phyloP scores from a whole-genome alignment of 139 green algal species.

The Gonium pectorale region DNA sequence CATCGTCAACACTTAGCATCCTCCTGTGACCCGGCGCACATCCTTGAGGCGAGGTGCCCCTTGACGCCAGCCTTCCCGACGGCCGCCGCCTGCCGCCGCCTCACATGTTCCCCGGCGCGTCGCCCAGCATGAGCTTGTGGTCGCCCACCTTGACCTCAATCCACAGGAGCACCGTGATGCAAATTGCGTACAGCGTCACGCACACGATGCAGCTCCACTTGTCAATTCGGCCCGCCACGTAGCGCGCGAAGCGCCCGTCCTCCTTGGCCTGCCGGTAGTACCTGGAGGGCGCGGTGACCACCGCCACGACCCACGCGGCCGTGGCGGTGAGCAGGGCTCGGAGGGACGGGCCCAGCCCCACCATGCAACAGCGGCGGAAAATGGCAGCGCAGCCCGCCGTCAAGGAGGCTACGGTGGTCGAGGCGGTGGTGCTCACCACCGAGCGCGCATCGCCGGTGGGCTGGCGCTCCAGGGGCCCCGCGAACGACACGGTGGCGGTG shows the following conservation, averaged over 20 bases:
- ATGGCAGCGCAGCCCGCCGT: neutral
- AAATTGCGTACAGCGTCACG: neutral
- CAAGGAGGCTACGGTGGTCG: neutral
- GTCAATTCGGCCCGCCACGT: conserved; percentile 17
- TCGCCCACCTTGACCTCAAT: conserved; percentile 3
- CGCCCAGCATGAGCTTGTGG: conserved; percentile 31
- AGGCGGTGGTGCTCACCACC: neutral
- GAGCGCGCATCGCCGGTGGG: neutral
- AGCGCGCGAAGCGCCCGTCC: neutral
- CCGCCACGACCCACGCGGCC: neutral
- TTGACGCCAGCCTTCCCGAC: too few species aligned
- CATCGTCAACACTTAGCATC: too few species aligned
- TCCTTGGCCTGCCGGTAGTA: conserved; percentile 2
- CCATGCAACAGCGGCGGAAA: neutral
- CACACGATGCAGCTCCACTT: neutral
- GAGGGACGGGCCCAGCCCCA: neutral
- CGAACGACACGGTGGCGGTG: neutral
- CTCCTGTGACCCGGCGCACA: too few species aligned
- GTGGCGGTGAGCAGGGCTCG: neutral
- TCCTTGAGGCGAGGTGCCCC: too few species aligned
- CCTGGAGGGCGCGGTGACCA: neutral
- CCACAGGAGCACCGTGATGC: conserved; percentile 2
- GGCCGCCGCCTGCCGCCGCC: neutral
- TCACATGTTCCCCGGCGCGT: conserved; percentile 24
- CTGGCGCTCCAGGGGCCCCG: neutral